Conservation (phyloP, 2,329 filamentous ascomycete genomes). For the Aphanocladium album region DNA sequence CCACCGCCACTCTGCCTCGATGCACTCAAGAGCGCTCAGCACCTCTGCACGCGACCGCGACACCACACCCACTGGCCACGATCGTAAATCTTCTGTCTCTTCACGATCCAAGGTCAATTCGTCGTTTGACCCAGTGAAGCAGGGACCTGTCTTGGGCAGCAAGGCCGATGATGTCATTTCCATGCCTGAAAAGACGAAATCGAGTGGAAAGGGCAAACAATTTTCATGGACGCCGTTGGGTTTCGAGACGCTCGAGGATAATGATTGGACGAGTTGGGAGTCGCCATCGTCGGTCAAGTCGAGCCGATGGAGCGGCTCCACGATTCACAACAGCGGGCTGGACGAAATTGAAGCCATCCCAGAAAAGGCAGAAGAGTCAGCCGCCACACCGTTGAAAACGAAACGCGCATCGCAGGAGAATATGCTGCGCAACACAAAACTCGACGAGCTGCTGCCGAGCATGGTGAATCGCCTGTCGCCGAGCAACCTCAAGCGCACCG, state of each 20-base stretch:
- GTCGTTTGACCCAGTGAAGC: conserved; percentile 35
- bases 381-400: conserved; percentile 44
- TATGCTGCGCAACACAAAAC: conserved; percentile 35
- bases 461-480: conserved; percentile 68
- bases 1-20: conserved; percentile 22
- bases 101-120: conserved; percentile 38
- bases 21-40: neutral
- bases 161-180: conserved; percentile 18
- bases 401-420: conserved; percentile 27
- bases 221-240: conserved; percentile 57
- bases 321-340: conserved; percentile 36
- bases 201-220: conserved; percentile 40
- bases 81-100: conserved; percentile 44
- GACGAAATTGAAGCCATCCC: conserved; percentile 43
- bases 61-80: conserved; percentile 20
- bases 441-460: conserved; percentile 60
- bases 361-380: conserved; percentile 43
- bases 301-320: conserved; percentile 60
- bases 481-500: conserved; percentile 72
- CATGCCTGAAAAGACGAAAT: conserved; percentile 31
- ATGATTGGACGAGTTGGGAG: conserved; percentile 63
- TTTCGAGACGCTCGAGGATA: conserved; percentile 53
- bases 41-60: conserved; percentile 18
- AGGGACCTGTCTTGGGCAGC: conserved; percentile 19
- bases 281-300: conserved; percentile 49